Evolutionary conservation across 129 eudicot species (phyloP), one percentile per base, ranked within the genome.

Genomic region (Tagetes patula): DNA sequence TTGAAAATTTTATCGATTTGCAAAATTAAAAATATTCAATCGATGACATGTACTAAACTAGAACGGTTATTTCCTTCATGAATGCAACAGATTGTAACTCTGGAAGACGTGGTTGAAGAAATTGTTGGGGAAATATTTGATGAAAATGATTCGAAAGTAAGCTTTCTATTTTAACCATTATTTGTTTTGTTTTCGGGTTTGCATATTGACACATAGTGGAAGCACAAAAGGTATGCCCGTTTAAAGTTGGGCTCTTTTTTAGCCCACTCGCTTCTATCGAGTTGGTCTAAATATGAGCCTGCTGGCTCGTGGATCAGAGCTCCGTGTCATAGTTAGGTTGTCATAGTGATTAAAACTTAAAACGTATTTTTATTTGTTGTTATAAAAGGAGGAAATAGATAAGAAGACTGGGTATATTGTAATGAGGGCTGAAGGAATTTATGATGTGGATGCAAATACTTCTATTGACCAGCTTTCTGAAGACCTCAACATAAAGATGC

Each of bases 81-180:
- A 74, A 43, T 81, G 68, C 73, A 30, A 80, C 96, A 94, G 99
- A 79, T 94, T 72, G 99, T 88, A 59, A 90, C 99, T 7, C 76
- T 94, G 53, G 99, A 94, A 86, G 99, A 94, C 56, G 96, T 90
- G 78, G 99, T 94, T 74, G 99, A 94, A 80, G 99, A 94, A 85
- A 94, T 94, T 78, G 99, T 94, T 74, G 99, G 99, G 62, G 99
- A 94, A 83, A 94, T 94, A 67, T 94, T 90, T 77, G 99, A 94
- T 48, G 99, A 94, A 84, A 90, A 88, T 82, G 99, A 94, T 80
- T 90, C 99, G 14, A 94, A 90, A 83, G 99, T 94, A 78, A 82
- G 75, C 75, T 38, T n/a, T 34, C 36, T 38, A 46, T 73, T 11
- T n/a, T 70, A 4, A 13, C n/a, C 67, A 49, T 9, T 4, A 10